phyloP scores from a whole-genome alignment of 192 early-diverging fungal species.

The Umbelopsis sp. region DNA sequence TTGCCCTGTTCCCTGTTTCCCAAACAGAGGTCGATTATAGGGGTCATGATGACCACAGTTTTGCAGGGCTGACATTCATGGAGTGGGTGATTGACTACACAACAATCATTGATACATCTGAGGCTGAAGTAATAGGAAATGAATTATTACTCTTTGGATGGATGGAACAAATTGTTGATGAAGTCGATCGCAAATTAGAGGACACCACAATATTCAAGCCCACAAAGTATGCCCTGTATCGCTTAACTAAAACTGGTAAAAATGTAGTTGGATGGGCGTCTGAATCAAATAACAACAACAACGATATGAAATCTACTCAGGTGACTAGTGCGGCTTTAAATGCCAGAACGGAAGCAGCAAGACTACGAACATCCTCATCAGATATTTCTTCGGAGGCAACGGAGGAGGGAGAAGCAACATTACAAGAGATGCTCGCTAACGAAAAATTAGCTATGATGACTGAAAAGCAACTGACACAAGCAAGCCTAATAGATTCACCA shows the following conservation, averaged over 20 bases:
- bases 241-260: slow-evolving; percentile 37
- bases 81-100: slow-evolving; percentile 58
- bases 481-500: neutral
- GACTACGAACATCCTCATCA: neutral
- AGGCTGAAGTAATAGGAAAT: slow-evolving; percentile 46
- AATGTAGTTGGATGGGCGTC: slow-evolving; percentile 36
- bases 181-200: slow-evolving; percentile 20
- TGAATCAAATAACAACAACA: neutral
- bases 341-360: neutral
- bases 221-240: slow-evolving; percentile 38
- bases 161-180: slow-evolving; percentile 41
- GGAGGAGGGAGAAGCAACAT: slow-evolving; percentile 8
- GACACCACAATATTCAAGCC: slow-evolving; percentile 29
- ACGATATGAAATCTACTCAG: neutral
- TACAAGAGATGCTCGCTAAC: slow-evolving; percentile 13
- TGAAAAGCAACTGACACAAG: neutral
- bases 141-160: slow-evolving; percentile 52
- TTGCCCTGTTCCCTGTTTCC: too few species aligned
- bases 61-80: slow-evolving; percentile 45
- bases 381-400: neutral
- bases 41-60: slow-evolving; percentile 39
- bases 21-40: slow-evolving; percentile 23
- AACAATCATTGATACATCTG: slow-evolving; percentile 50
- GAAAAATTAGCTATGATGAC: neutral
- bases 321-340: neutral